A percentile compares a stretch with the other conserved stretches of the same genome.
Evolutionary conservation across 495 filamentous ascomycete species (phyloP).

Genomic region (Parmelia sp.): DNA sequence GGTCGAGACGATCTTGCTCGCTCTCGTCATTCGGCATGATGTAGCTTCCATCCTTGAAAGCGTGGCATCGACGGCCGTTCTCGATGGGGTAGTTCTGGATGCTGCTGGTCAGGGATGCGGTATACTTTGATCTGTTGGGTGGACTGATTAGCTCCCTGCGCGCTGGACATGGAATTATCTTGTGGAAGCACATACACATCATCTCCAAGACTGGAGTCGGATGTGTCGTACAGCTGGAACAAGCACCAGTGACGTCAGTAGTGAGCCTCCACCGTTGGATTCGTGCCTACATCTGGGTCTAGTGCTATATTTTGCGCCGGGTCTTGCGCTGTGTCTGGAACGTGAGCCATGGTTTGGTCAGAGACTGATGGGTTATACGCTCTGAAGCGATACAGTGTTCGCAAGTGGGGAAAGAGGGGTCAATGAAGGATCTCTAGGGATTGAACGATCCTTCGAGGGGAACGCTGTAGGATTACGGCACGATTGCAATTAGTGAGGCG

Average conservation of each 20-base stretch:
- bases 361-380: neutral
- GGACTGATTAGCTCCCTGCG: neutral
- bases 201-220: constrained; percentile 23
- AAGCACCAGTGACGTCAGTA: neutral
- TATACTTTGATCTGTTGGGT: constrained; percentile 24
- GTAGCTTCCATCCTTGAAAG: constrained; percentile 56
- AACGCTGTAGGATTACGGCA: too few species aligned
- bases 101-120: constrained; percentile 43
- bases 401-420: neutral
- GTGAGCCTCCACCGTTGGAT: neutral
- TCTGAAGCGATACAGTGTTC: neutral
- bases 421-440: too few species aligned
- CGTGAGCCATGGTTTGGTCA: neutral
- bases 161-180: neutral
- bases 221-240: constrained; percentile 18
- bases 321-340: neutral
- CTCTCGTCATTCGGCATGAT: constrained; percentile 46
- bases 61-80: constrained; percentile 47
- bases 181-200: constrained; percentile 12
- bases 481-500: too few species aligned
- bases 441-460: too few species aligned
- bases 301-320: constrained; percentile 5
- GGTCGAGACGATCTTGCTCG: constrained; percentile 30
- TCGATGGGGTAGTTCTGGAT: constrained; percentile 54
- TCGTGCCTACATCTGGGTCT: constrained; percentile 18